Evolutionary conservation across 768 basidiomycete species (phyloP).

Genomic region (Boletus barrowsii): DNA sequence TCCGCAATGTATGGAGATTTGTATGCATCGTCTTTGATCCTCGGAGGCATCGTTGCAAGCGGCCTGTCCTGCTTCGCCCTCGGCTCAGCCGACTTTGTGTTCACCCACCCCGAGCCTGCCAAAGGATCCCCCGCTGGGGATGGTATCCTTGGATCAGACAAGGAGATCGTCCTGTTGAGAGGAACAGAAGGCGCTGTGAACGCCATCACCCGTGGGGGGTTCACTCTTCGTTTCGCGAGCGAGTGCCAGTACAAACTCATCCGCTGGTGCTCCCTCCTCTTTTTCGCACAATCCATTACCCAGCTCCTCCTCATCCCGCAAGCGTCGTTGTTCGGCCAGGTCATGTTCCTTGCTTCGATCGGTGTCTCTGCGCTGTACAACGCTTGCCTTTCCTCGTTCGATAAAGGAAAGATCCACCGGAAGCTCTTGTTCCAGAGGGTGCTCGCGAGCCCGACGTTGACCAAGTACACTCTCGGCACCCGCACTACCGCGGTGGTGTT

Average conservation of each 20-base stretch:
- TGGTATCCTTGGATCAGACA: constrained; percentile 22
- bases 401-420: constrained; percentile 22
- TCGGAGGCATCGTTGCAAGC: constrained; percentile 29
- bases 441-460: constrained; percentile 11
- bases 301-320: constrained; percentile 32
- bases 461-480: constrained; percentile 14
- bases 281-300: constrained; percentile 22
- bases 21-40: constrained; percentile 26
- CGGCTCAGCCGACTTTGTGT: constrained; percentile 22
- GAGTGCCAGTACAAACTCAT: constrained; percentile 8
- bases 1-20: constrained; percentile 24
- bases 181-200: constrained; percentile 30
- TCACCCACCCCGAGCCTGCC: constrained; percentile 25
- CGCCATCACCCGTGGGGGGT: constrained; percentile 25
- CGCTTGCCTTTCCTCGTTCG: constrained; percentile 27
- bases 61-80: constrained; percentile 27
- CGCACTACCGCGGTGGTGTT: constrained; percentile 20
- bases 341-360: constrained; percentile 29
- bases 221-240: constrained; percentile 23
- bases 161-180: constrained; percentile 23
- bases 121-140: constrained; percentile 27
- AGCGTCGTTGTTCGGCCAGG: constrained; percentile 27
- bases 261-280: constrained; percentile 20
- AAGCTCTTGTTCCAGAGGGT: constrained; percentile 10
- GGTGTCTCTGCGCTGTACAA: constrained; percentile 28